A percentile compares a stretch with the other conserved stretches of the same genome.
phyloP scores from a whole-genome alignment of 441 rosid species.

The Erodium moschatum region DNA sequence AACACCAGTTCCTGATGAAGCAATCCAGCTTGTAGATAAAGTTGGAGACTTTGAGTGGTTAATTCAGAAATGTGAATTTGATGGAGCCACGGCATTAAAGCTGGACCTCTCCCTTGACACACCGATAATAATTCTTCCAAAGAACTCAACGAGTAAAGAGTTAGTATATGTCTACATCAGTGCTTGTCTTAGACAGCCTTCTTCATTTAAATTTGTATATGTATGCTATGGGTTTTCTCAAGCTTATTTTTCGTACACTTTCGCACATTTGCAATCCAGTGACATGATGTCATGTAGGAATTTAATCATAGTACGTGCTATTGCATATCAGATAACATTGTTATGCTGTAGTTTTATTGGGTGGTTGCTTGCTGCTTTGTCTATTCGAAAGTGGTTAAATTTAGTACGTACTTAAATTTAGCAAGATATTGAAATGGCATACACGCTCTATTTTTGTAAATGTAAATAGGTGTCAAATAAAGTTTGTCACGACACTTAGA shows the following conservation, averaged over 20 bases:
- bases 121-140: slow-evolving; percentile 86
- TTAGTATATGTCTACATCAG: slow-evolving; percentile 32
- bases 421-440: neutral
- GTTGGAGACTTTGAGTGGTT: slow-evolving; percentile 99
- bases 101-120: slow-evolving; percentile 92
- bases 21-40: slow-evolving; percentile 90
- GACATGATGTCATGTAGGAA: neutral
- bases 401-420: neutral
- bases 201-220: slow-evolving; percentile 9
- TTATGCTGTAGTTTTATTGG: neutral
- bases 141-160: slow-evolving; percentile 87
- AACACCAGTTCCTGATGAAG: slow-evolving; percentile 91
- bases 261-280: neutral
- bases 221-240: neutral
- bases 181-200: slow-evolving; percentile 12
- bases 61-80: slow-evolving; percentile 89
- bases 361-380: neutral
- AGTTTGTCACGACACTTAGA: neutral
- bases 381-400: neutral
- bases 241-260: neutral
- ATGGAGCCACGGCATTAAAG: slow-evolving; percentile 90
- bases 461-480: neutral
- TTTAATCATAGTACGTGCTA: neutral
- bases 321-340: neutral
- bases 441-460: neutral